A percentile compares a stretch with the other conserved stretches of the same genome.
Conservation (phyloP, 2,329 filamentous ascomycete genomes). For the Penicillium sp. region DNA sequence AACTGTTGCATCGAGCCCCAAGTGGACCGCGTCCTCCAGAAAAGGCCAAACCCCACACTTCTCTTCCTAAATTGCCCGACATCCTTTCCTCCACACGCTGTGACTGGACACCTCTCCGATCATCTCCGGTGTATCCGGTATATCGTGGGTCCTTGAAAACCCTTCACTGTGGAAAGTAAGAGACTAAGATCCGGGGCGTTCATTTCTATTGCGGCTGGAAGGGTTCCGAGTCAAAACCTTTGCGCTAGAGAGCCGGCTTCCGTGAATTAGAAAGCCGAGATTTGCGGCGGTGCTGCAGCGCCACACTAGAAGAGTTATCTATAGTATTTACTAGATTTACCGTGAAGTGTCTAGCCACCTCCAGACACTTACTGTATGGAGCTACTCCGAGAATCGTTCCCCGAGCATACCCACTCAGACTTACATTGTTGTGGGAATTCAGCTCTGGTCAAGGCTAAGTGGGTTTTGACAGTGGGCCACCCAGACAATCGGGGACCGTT, state of each 20-base stretch:
- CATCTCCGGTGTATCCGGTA: constrained; percentile 13
- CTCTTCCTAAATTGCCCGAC: constrained; percentile 22
- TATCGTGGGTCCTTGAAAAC: constrained; percentile 13
- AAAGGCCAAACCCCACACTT: constrained; percentile 10
- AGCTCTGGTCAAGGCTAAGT: constrained; percentile 10
- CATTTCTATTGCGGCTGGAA: too few species aligned
- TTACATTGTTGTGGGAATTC: constrained; percentile 20
- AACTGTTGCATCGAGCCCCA: constrained; percentile 6
- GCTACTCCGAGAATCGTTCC: neutral
- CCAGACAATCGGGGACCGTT: constrained; percentile 1
- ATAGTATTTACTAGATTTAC: neutral
- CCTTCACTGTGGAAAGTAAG: neutral
- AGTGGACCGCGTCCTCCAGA: neutral
- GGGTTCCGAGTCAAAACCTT: too few species aligned
- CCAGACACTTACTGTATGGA: constrained; percentile 1
- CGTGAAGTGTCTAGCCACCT: constrained; percentile 13
- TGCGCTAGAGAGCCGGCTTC: too few species aligned
- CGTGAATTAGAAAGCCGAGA: too few species aligned
- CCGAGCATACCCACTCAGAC: constrained; percentile 4
- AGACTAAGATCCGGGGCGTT: constrained; percentile 1
- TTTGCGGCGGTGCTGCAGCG: neutral
- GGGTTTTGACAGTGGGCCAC: constrained; percentile 11
- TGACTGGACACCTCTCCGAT: constrained; percentile 13
- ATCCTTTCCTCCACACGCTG: constrained; percentile 4
- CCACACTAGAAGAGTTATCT: too few species aligned